Conservation (phyloP, 768 basidiomycete species). For the Crassisporium funariophilum region DNA sequence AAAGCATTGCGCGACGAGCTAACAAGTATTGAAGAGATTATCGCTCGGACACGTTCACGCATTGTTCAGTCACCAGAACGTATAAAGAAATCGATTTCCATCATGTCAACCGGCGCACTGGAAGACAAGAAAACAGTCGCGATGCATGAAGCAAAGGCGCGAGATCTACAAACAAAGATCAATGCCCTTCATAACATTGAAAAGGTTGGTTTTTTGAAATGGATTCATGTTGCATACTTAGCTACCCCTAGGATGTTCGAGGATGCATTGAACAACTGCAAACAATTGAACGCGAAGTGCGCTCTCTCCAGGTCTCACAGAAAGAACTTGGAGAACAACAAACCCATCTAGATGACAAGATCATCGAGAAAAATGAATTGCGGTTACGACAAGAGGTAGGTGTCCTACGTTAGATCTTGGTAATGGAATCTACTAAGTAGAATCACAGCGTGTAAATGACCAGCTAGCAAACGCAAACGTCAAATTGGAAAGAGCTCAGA, state of each 20-base stretch:
- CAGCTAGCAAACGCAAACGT: slow-evolving; percentile 82
- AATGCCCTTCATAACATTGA: slow-evolving; percentile 72
- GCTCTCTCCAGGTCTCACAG: slow-evolving; percentile 60
- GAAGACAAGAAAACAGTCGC: slow-evolving; percentile 73
- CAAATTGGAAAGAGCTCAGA: slow-evolving; percentile 78
- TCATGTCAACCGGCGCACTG: slow-evolving; percentile 67
- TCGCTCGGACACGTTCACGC: slow-evolving; percentile 65
- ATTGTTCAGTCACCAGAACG: slow-evolving; percentile 93
- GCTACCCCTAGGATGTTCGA: slow-evolving; percentile 72
- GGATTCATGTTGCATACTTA: slow-evolving; percentile 6
- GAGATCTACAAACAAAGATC: slow-evolving; percentile 78
- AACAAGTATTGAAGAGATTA: slow-evolving; percentile 56
- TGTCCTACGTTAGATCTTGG: neutral
- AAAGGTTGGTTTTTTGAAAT: slow-evolving; percentile 48
- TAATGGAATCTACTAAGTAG: too few relatives aligned
- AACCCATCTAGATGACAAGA: slow-evolving; percentile 70
- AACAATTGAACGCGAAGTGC: slow-evolving; percentile 68
- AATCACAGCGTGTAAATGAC: slow-evolving; percentile 73
- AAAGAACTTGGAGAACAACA: slow-evolving; percentile 70
- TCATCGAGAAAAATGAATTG: slow-evolving; percentile 73
- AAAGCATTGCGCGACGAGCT: slow-evolving; percentile 66
- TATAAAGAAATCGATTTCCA: slow-evolving; percentile 77
- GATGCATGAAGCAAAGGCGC: slow-evolving; percentile 68
- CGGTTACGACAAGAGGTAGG: slow-evolving; percentile 67
- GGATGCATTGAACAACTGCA: slow-evolving; percentile 76